phyloP scores from a whole-genome alignment of 1,139 yeast genomes.

The Kodamaea ohmeri region DNA sequence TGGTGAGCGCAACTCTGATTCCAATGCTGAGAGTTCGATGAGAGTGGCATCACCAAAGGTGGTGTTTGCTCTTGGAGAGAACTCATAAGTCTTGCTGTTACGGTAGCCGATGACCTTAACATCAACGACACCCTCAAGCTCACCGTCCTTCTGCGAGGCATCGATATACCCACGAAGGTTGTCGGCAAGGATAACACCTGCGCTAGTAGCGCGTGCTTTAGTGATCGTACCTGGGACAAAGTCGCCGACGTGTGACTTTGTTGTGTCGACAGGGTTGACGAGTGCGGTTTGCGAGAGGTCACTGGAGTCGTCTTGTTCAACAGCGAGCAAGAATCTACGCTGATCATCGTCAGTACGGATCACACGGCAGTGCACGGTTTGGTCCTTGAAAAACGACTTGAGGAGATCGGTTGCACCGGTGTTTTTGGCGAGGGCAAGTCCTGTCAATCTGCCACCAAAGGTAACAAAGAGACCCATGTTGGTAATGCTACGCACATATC shows the following conservation, averaged over 20 bases:
- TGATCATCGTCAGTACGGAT: constrained; percentile 65
- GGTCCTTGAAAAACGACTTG: constrained; percentile 56
- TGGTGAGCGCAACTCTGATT: constrained; percentile 26
- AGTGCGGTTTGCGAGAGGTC: constrained; percentile 21
- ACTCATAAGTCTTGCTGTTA: constrained; percentile 68
- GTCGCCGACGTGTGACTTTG: constrained; percentile 49
- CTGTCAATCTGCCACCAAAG: constrained; percentile 78
- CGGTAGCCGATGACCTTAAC: constrained; percentile 77
- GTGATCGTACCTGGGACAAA: constrained; percentile 59
- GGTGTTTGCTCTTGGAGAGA: constrained; percentile 65
- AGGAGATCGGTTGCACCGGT: constrained; percentile 61
- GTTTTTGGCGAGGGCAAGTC: constrained; percentile 76
- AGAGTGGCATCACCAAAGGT: constrained; percentile 52
- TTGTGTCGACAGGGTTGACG: constrained; percentile 60
- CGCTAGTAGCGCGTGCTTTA: constrained; percentile 55
- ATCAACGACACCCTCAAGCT: constrained; percentile 51
- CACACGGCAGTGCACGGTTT: constrained; percentile 66
- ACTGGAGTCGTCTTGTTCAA: constrained; percentile 34
- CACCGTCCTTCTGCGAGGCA: constrained; percentile 60
- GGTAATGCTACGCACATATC: constrained; percentile 77
- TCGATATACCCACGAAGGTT: constrained; percentile 81
- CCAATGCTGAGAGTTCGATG: constrained; percentile 62
- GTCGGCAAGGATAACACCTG: constrained; percentile 63
- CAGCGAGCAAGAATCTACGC: constrained; percentile 64
- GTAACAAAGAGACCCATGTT: constrained; percentile 78